A percentile compares a stretch with the other conserved stretches of the same genome.
These are phyloP conservation scores for Rhizopogon roseolus DNA, from an alignment of 768 basidiomycete species.

Conservation along the genomic window DNA sequence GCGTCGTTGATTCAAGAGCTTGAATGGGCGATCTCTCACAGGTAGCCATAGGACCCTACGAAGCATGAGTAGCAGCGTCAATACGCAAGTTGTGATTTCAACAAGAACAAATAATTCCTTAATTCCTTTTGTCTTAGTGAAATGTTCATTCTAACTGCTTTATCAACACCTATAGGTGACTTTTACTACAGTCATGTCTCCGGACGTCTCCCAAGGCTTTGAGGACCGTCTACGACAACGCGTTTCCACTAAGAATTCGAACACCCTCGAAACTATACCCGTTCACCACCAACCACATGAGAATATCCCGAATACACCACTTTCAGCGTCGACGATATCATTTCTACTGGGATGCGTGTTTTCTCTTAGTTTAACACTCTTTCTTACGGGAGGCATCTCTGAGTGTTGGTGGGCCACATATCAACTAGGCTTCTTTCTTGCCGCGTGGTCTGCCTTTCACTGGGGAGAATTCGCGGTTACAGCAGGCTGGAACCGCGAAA, in stretches of 20 bases:
- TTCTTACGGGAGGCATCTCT: constrained; percentile 40
- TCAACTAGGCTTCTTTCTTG: constrained; percentile 79
- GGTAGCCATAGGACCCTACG: constrained; percentile 3
- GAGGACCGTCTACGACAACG: constrained; percentile 44
- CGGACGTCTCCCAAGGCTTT: constrained; percentile 25
- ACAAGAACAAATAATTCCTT: constrained; percentile 17
- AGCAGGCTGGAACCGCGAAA: constrained; percentile 91
- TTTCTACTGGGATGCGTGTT: constrained; percentile 81
- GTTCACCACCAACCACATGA: constrained; percentile 34
- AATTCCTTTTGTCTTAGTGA: background rate
- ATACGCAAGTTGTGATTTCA: background rate
- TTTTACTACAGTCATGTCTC: background rate
- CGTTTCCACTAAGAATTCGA: constrained; percentile 21
- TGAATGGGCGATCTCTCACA: background rate
- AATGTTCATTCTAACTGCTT: too few species aligned
- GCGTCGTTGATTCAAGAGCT: constrained; percentile 13
- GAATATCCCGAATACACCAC: constrained; percentile 84
- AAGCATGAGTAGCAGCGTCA: constrained; percentile 12
- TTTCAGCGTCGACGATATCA: constrained; percentile 71
- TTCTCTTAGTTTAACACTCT: constrained; percentile 49
- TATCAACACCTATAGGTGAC: background rate
- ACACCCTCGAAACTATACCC: constrained; percentile 56
- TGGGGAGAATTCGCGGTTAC: constrained; percentile 94
- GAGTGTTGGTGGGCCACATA: constrained; percentile 60
- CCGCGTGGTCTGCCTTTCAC: constrained; percentile 85